A percentile compares a stretch with the other conserved stretches of the same genome.
phyloP scores from a whole-genome alignment of 805 yeast genomes.

The Torulaspora quercuum region DNA sequence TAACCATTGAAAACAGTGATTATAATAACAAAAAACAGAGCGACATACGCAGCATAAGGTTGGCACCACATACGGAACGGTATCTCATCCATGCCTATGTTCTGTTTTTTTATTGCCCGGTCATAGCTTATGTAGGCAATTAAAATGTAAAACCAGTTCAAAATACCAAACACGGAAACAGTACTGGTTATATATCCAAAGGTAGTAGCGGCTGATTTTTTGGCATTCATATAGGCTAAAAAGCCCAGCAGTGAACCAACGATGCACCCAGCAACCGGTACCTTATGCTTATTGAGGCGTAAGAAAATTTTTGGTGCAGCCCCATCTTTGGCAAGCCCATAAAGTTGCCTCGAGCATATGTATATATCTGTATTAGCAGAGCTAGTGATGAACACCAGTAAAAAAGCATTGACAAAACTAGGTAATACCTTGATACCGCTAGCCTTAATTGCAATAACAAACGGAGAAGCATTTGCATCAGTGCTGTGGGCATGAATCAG shows the following conservation, averaged over 20 bases:
- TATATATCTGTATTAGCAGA: conserved; percentile 45
- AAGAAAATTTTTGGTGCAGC: conserved; percentile 47
- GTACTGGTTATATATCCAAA: conserved; percentile 63
- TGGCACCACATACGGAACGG: conserved; percentile 53
- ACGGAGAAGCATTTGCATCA: conserved; percentile 51
- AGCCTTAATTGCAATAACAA: conserved; percentile 47
- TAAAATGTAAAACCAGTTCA: conserved; percentile 51
- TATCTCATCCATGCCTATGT: conserved; percentile 49
- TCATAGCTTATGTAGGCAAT: conserved; percentile 55
- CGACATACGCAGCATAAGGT: conserved; percentile 53
- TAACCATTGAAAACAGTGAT: conserved; percentile 61
- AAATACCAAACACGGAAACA: conserved; percentile 56
- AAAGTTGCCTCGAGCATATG: conserved; percentile 48
- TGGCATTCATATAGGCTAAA: conserved; percentile 49
- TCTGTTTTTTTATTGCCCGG: conserved; percentile 51
- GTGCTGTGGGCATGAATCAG: conserved; percentile 36
- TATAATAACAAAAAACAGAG: conserved; percentile 44
- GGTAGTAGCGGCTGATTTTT: conserved; percentile 46
- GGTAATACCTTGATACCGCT: conserved; percentile 49
- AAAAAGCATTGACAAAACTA: conserved; percentile 48
- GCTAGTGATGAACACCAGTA: conserved; percentile 45
- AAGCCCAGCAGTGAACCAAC: conserved; percentile 31
- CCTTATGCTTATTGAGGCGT: conserved; percentile 47
- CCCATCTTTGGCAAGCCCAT: conserved; percentile 43
- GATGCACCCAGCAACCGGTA: conserved; percentile 43